A percentile compares a stretch with the other conserved stretches of the same genome.
Conservation (phyloP, 495 filamentous ascomycete genomes). For the Hypoxylon subgilvum region DNA sequence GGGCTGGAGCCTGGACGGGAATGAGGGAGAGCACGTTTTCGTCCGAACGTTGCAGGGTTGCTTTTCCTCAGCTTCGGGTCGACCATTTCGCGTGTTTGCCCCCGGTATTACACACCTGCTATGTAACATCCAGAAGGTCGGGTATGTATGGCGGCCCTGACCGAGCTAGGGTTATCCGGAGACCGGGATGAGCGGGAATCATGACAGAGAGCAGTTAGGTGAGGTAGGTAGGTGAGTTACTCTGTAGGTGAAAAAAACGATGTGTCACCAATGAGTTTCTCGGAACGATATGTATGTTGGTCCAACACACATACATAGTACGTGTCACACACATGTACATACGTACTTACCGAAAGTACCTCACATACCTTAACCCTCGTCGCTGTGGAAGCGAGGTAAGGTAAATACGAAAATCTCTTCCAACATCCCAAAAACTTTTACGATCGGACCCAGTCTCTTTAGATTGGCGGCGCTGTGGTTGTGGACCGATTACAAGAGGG, state of each 20-base stretch:
- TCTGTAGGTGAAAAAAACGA: constrained; percentile 6
- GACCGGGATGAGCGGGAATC: too few species aligned
- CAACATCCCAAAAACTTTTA: too few species aligned
- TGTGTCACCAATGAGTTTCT: not conserved
- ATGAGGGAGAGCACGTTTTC: constrained; percentile 15
- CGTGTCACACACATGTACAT: not conserved
- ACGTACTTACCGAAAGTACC: not conserved
- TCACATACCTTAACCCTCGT: not conserved
- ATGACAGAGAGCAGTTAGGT: too few species aligned
- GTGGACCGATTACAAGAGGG: constrained; percentile 10
- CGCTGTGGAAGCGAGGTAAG: too few species aligned
- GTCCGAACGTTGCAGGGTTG: constrained; percentile 1
- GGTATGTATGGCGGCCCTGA: too few species aligned
- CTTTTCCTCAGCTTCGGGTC: constrained; percentile 5
- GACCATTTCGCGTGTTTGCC: too few species aligned
- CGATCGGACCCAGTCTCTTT: not conserved
- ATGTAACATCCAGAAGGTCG: too few species aligned
- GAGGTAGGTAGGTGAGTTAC: too few species aligned
- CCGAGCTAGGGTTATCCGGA: too few species aligned
- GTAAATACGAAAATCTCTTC: too few species aligned
- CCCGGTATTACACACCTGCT: too few species aligned
- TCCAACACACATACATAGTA: not conserved
- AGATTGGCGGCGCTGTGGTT: not conserved
- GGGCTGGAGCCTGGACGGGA: too few species aligned
- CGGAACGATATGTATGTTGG: not conserved